Evolutionary conservation across 176 grass and related monocot genomes (phyloP).

Genomic region (Lolium multiflorum): DNA sequence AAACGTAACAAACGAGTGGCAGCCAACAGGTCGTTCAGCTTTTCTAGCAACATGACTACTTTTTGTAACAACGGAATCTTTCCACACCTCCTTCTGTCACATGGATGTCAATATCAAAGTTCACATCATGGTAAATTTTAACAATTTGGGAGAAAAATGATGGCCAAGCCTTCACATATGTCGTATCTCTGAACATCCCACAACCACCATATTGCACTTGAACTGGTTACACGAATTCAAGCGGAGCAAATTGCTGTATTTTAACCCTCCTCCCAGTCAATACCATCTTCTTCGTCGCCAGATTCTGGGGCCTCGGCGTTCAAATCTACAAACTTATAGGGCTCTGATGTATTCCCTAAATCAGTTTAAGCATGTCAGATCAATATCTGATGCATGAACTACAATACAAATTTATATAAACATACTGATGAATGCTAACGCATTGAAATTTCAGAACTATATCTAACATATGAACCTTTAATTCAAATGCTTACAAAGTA

Average conservation of each 20-base stretch:
- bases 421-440: neutral
- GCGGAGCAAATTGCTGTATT: neutral
- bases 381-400: constrained; percentile 6
- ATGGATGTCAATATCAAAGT: neutral
- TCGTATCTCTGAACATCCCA: neutral
- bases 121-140: neutral
- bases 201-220: neutral
- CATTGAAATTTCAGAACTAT: neutral
- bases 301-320: constrained; percentile 83
- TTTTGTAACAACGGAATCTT: neutral
- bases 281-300: constrained; percentile 73
- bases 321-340: constrained; percentile 77
- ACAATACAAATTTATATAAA: neutral
- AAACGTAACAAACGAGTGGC: too few relatives aligned
- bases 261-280: constrained; percentile 90
- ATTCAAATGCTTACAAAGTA: constrained; percentile 1
- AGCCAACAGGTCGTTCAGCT: neutral
- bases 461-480: constrained; percentile 12
- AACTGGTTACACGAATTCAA: neutral
- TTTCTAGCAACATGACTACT: neutral
- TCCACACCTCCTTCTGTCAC: neutral
- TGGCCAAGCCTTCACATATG: neutral
- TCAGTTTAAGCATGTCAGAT: constrained; percentile 34
- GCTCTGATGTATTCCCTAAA: constrained; percentile 60
- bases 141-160: neutral